Evolutionary conservation across 257 asterid species (phyloP).

Genomic region (Craterostigma plantagineum): DNA sequence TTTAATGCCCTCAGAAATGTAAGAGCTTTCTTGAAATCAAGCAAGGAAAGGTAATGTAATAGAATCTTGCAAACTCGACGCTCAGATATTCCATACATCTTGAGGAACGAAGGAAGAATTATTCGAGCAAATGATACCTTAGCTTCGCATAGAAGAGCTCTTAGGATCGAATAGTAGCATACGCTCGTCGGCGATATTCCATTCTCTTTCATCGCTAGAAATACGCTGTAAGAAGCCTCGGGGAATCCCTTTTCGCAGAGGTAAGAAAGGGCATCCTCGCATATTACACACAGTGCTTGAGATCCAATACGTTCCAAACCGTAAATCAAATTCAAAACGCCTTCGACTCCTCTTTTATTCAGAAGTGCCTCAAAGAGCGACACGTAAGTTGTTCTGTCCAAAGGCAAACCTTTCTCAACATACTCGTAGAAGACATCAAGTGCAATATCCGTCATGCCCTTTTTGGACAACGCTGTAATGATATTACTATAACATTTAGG

Average conservation of each 20-base stretch:
- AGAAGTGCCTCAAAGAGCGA: conserved; percentile 25
- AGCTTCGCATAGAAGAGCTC: conserved; percentile 32
- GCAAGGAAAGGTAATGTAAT: conserved; percentile 32
- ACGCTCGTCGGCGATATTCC: conserved; percentile 14
- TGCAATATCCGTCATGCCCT: conserved; percentile 43
- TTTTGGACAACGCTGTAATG: conserved; percentile 38
- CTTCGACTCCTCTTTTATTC: conserved; percentile 23
- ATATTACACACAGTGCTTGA: conserved; percentile 18
- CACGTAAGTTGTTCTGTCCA: conserved; percentile 23
- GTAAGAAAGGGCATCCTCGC: conserved; percentile 23
- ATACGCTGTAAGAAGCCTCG: conserved; percentile 25
- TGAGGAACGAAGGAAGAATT: conserved; percentile 40
- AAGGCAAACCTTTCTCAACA: conserved; percentile 19
- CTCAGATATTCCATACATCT: conserved; percentile 34
- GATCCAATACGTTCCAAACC: conserved; percentile 22
- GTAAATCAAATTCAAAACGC: conserved; percentile 27
- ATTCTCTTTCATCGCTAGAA: conserved; percentile 25
- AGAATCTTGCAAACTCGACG: conserved; percentile 21
- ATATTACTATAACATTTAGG: conserved; percentile 36
- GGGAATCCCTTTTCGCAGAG: conserved; percentile 35
- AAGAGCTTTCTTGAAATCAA: conserved; percentile 29
- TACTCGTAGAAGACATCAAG: conserved; percentile 35
- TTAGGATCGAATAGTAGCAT: conserved; percentile 33
- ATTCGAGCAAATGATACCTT: conserved; percentile 20
- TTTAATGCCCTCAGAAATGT: conserved; percentile 23